A percentile compares a stretch with the other conserved stretches of the same genome.
Evolutionary conservation across 176 grass and related monocot species (phyloP).

Genomic region (Chrysopogon serrulatus): DNA sequence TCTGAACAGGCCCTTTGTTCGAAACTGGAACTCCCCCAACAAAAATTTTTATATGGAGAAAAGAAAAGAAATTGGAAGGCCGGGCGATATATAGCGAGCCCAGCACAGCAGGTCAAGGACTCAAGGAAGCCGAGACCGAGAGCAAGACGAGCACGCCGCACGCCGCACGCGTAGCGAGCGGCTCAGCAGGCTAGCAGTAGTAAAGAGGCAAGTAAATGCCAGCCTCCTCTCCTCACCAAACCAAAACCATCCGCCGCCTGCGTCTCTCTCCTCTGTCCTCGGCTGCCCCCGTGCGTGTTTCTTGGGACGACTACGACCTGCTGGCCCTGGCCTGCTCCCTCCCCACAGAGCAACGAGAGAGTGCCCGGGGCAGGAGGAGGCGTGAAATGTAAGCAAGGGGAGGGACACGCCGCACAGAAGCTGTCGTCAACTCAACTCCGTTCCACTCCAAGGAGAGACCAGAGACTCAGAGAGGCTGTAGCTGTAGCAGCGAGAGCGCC

Average conservation of each 20-base stretch:
- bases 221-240: constrained; percentile 19
- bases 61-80: too few relatives aligned
- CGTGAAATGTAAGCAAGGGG: constrained; percentile 42
- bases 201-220: constrained; percentile 44
- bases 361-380: constrained; percentile 18
- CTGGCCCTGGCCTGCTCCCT: constrained; percentile 10
- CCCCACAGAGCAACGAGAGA: constrained; percentile 1
- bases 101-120: too few relatives aligned
- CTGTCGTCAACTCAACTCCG: background rate
- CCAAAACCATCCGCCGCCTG: background rate
- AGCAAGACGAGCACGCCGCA: too few relatives aligned
- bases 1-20: too few relatives aligned
- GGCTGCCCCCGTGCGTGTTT: constrained; percentile 18
- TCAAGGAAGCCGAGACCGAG: too few relatives aligned
- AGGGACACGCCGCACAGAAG: constrained; percentile 29
- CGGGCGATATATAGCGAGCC: too few relatives aligned
- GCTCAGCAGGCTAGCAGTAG: background rate
- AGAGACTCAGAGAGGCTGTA: background rate
- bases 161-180: background rate
- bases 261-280: background rate
- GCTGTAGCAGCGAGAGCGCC: background rate
- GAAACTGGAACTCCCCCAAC: too few relatives aligned
- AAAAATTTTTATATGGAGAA: too few relatives aligned
- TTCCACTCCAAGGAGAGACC: background rate
- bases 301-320: constrained; percentile 33